A percentile compares a stretch with the other conserved stretches of the same genome.
Conservation (phyloP, 148 eudicot genomes). For the Chenopodium quinoa region DNA sequence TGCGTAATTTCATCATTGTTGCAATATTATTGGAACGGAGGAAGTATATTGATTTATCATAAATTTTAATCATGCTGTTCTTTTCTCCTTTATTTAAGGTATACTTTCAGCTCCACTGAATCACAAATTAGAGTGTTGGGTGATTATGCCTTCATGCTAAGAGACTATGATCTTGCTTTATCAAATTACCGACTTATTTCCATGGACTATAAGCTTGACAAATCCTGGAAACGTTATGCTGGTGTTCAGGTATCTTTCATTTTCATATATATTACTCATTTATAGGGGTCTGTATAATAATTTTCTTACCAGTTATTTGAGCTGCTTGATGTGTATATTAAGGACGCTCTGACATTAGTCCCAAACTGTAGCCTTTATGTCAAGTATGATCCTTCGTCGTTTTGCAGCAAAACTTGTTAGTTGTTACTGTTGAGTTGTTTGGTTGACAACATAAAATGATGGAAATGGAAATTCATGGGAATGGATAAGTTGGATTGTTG, state of each 20-base stretch:
- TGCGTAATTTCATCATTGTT: too few relatives aligned
- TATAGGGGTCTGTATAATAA: constrained; percentile 3
- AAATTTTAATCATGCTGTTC: constrained; percentile 28
- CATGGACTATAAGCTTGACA: constrained; percentile 96
- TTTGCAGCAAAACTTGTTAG: background rate
- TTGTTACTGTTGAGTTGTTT: too few relatives aligned
- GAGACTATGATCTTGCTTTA: constrained; percentile 93
- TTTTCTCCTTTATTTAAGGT: constrained; percentile 47
- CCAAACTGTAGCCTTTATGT: background rate
- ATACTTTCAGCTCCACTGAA: constrained; percentile 88
- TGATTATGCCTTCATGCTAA: constrained; percentile 95
- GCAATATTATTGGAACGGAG: too few relatives aligned
- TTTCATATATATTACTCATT: background rate
- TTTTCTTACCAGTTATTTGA: background rate
- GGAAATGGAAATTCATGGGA: too few relatives aligned
- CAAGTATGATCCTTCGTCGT: background rate
- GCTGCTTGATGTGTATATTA: constrained; percentile 18
- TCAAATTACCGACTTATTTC: constrained; percentile 92
- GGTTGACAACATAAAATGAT: too few relatives aligned
- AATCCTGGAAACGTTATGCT: constrained; percentile 94
- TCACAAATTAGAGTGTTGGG: constrained; percentile 96
- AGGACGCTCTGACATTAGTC: background rate
- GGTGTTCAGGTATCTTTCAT: constrained; percentile 77
- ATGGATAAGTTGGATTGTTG: too few relatives aligned
- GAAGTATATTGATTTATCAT: background rate